phyloP scores from a whole-genome alignment of 2,329 filamentous ascomycete species.

The Botrytis deweyae region DNA sequence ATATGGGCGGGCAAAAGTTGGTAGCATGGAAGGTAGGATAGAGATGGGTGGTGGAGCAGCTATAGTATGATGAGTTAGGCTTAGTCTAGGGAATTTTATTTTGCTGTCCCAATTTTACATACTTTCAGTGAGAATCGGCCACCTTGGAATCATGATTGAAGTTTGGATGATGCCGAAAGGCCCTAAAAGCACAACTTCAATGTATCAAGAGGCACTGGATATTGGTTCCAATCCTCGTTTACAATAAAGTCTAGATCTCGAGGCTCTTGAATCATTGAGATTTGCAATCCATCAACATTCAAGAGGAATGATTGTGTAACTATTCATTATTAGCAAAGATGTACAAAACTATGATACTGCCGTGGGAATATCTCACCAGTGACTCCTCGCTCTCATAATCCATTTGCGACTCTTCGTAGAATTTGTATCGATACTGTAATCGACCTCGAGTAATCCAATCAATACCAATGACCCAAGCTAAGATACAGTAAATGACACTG shows the following conservation, averaged over 20 bases:
- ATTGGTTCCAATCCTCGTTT: not conserved
- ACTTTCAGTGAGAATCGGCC: not conserved
- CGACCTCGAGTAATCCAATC: conserved; percentile 17
- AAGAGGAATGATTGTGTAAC: not conserved
- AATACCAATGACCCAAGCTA: not conserved
- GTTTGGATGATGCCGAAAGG: not conserved
- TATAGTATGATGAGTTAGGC: conserved; percentile 4
- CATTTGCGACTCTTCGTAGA: not conserved
- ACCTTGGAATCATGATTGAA: not conserved
- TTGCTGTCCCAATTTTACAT: not conserved
- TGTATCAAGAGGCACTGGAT: not conserved
- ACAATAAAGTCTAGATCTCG: not conserved
- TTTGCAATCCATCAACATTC: not conserved
- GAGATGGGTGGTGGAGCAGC: not conserved
- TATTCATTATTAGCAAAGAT: not conserved
- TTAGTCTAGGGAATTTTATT: not conserved
- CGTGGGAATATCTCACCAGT: conserved; percentile 4
- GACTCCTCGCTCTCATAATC: conserved; percentile 10
- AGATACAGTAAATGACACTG: conserved; percentile 15
- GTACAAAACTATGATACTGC: not conserved
- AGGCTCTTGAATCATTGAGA: not conserved
- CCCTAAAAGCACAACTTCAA: not conserved
- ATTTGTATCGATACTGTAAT: conserved; percentile 15
- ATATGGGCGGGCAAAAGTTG: not conserved
- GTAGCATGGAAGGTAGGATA: not conserved